These are phyloP conservation scores for Myriangium duriaei DNA, from an alignment of 2,329 filamentous ascomycete genomes.

Conservation along the genomic window DNA sequence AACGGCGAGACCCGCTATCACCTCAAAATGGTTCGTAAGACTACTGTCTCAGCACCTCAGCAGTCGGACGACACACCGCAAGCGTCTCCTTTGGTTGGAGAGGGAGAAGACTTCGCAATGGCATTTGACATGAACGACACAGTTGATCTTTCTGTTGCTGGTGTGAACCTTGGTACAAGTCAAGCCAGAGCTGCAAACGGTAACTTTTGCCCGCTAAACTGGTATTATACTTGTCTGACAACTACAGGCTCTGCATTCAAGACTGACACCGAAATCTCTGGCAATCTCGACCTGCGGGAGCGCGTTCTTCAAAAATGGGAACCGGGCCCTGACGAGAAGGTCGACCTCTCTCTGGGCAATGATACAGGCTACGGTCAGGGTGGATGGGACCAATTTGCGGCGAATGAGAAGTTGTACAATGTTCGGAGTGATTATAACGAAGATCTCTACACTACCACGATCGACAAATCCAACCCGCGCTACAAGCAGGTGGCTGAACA, in stretches of 20 bases:
- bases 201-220: too few species aligned
- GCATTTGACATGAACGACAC: slow-evolving; percentile 50
- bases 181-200: slow-evolving; percentile 45
- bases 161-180: slow-evolving; percentile 41
- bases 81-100: slow-evolving; percentile 30
- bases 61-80: slow-evolving; percentile 36
- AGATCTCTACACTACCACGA: slow-evolving; percentile 83
- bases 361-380: slow-evolving; percentile 38
- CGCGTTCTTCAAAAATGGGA: slow-evolving; percentile 74
- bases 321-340: slow-evolving; percentile 44
- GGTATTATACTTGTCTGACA: too few species aligned
- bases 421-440: slow-evolving; percentile 86
- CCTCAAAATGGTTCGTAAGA: slow-evolving; percentile 53
- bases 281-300: slow-evolving; percentile 48
- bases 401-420: slow-evolving; percentile 78
- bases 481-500: slow-evolving; percentile 67
- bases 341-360: slow-evolving; percentile 49
- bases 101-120: slow-evolving; percentile 41
- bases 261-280: slow-evolving; percentile 81
- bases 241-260: slow-evolving; percentile 57
- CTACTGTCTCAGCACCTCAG: slow-evolving; percentile 26
- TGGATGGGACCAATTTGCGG: slow-evolving; percentile 87
- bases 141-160: slow-evolving; percentile 41
- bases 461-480: slow-evolving; percentile 71
- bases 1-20: slow-evolving; percentile 40